Percentiles rank a stretch among this genome's conserved stretches.
These are phyloP conservation scores for Thermomucor indicae-seudaticae DNA, from an alignment of 371 early-diverging fungal genomes.

Conservation along the genomic window DNA sequence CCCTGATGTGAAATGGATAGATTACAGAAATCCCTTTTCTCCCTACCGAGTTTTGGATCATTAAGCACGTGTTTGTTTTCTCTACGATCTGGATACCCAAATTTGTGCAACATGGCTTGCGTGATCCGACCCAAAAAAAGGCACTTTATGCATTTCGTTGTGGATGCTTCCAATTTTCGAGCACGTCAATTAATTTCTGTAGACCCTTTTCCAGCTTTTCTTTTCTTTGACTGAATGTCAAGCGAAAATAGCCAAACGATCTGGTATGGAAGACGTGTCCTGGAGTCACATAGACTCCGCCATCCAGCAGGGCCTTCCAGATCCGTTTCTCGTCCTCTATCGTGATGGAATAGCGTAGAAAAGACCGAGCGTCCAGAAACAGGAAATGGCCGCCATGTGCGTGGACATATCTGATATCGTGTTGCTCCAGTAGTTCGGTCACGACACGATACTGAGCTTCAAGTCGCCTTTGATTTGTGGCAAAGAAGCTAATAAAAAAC, in stretches of 20 bases:
- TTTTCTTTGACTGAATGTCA: conserved; percentile 33
- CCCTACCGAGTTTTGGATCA: too few species aligned
- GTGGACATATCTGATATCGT: conserved; percentile 48
- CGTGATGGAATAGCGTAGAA: conserved; percentile 2
- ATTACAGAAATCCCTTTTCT: too few species aligned
- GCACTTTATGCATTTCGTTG: too few species aligned
- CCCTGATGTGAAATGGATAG: too few species aligned
- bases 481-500: conserved; percentile 51
- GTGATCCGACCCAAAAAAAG: too few species aligned
- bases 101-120: too few species aligned
- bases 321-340: conserved; percentile 29
- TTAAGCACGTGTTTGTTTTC: too few species aligned
- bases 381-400: conserved; percentile 69
- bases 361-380: conserved; percentile 42
- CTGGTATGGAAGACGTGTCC: conserved; percentile 58
- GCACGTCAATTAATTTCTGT: too few species aligned
- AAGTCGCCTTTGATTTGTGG: conserved; percentile 52
- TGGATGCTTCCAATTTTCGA: too few species aligned
- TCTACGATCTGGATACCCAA: too few species aligned
- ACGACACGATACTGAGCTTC: conserved; percentile 42
- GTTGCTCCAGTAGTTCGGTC: conserved; percentile 31
- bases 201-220: conserved; percentile 14
- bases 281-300: conserved; percentile 60
- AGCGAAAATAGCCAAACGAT: conserved; percentile 65
- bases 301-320: conserved; percentile 39